Evolutionary conservation across 257 asterid genomes (phyloP), one percentile per base, ranked within the genome.

Genomic region (Solanum commersonii): DNA sequence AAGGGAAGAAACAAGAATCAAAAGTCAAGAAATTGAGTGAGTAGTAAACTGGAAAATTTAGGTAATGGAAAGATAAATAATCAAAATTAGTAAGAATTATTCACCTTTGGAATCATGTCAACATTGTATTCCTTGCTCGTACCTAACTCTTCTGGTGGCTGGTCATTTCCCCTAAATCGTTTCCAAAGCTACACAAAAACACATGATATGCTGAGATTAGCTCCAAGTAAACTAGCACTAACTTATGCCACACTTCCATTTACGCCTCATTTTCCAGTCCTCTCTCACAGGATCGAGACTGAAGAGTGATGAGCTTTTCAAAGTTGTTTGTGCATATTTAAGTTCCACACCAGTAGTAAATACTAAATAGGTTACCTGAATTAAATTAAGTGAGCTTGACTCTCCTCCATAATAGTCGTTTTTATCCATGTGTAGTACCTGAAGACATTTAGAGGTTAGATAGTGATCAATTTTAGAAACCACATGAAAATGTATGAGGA

Each of bases 351-450:
- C 94, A 52, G 37, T 76, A 49, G 42, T 29, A 42, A 40, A 77
- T 46, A 56, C 33, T 29, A 42, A n/a, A 77, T 37, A 42, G 38
- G 34, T 79, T 90, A 96, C 99, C 99, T 97, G 99, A 89, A 29
- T 92, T 92, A 97, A 89, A 92, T 93, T 93, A 89, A 94, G 96
- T 40, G 99, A 96, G 89, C 93, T 87, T 42, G 99, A 97, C 86
- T 93, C 99, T 91, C 99, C 99, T 89, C 99, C 99, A 86, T 97
- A 97, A 70, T 97, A 94, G 88, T 97, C 98, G 90, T 97, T 97
- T 88, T 94, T 96, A 93, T 97, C 99, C 98, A 97, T 96, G 91
- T 97, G 99, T 74, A 97, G 92, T 6, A 97, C 99, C 99, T 97
- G 89, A 52, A 46, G 11, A 18, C 42, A 33, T 8, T 49, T 59